These are phyloP conservation scores for Setaria viridis DNA, from an alignment of 202 grass and related monocot species.

Conservation along the genomic window DNA sequence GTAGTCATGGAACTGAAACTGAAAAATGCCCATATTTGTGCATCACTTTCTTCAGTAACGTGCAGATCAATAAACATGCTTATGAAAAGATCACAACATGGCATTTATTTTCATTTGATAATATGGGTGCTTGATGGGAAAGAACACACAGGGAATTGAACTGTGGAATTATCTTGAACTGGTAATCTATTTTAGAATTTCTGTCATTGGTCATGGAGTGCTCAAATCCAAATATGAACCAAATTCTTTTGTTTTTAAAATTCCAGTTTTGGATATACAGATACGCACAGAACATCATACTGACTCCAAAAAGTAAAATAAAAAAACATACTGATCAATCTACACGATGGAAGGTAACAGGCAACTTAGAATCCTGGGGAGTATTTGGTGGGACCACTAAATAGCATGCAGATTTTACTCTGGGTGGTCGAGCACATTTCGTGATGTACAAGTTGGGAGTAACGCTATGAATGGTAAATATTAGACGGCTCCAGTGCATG, in stretches of 20 bases:
- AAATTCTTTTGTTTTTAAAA: not conserved
- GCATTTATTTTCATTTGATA: not conserved
- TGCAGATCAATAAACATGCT: not conserved
- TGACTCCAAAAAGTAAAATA: too few species aligned
- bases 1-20: not conserved
- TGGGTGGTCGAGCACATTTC: not conserved
- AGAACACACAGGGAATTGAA: not conserved
- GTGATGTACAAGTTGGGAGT: not conserved
- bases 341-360: not conserved
- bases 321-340: not conserved
- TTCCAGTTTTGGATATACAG: not conserved
- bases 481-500: not conserved
- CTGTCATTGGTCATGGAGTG: not conserved
- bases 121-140: not conserved
- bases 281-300: not conserved
- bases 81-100: not conserved
- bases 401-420: not conserved
- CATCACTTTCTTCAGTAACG: not conserved
- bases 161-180: not conserved
- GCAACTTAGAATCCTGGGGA: constrained; percentile 7
- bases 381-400: not conserved
- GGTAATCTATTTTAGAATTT: not conserved
- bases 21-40: not conserved
- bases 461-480: not conserved
- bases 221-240: not conserved